phyloP scores from a whole-genome alignment of 2,329 filamentous ascomycete genomes.

The Phyllosticta citribraziliensis region DNA sequence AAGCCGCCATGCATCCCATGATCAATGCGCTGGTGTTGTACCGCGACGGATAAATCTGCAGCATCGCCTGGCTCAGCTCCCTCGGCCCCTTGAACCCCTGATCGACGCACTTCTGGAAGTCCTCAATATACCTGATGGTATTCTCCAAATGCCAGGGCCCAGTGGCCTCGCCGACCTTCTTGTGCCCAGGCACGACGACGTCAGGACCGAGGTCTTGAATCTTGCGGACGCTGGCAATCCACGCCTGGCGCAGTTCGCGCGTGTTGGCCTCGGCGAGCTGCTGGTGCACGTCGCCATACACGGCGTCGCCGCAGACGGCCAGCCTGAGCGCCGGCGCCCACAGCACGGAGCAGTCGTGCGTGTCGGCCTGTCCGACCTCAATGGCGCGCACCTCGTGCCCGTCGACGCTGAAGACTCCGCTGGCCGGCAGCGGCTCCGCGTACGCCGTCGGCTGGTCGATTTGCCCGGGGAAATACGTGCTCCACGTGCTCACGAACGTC shows the following conservation, averaged over 20 bases:
- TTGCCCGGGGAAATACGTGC: background rate
- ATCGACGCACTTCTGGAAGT: slow-evolving; percentile 5
- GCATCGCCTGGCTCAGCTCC: slow-evolving; percentile 12
- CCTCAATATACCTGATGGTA: slow-evolving; percentile 21
- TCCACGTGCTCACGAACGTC: slow-evolving; percentile 1
- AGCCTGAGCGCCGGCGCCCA: slow-evolving; percentile 26
- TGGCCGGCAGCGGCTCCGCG: slow-evolving; percentile 11
- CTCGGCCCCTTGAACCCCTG: slow-evolving; percentile 7
- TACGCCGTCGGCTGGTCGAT: background rate
- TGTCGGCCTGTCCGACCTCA: slow-evolving; percentile 15
- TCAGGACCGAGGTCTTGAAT: slow-evolving; percentile 23
- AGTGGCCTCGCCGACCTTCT: slow-evolving; percentile 16
- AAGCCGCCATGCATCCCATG: slow-evolving; percentile 4
- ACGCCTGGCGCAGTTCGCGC: slow-evolving; percentile 20
- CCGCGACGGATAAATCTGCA: slow-evolving; percentile 12
- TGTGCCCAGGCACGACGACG: slow-evolving; percentile 26
- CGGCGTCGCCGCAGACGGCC: slow-evolving; percentile 30
- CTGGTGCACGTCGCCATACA: slow-evolving; percentile 30
- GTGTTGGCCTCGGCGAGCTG: slow-evolving; percentile 28
- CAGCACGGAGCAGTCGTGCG: slow-evolving; percentile 25
- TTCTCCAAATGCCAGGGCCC: slow-evolving; percentile 19
- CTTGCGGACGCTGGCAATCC: slow-evolving; percentile 24
- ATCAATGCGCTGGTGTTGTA: slow-evolving; percentile 11
- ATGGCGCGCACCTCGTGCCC: slow-evolving; percentile 15
- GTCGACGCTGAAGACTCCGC: slow-evolving; percentile 16